phyloP scores from a whole-genome alignment of 139 green algal species.

The Parachlorella kessleri region DNA sequence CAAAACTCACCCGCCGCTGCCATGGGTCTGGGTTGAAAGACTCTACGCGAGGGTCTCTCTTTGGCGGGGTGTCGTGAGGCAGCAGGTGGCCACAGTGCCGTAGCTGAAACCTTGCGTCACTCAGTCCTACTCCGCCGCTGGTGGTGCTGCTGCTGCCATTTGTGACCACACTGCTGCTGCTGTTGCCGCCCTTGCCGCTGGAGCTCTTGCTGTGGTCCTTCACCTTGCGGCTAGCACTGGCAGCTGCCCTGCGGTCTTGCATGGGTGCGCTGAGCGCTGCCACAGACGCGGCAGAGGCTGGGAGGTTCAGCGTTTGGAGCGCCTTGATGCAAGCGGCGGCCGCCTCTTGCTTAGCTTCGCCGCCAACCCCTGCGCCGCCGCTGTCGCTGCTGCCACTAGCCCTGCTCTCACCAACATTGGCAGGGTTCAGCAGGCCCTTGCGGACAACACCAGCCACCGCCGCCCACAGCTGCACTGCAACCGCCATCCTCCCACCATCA shows the following conservation, averaged over 20 bases:
- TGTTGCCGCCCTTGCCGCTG: conserved; percentile 9
- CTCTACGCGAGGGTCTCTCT: conserved; percentile 21
- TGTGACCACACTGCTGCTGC: not conserved
- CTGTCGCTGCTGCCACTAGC: too few relatives aligned
- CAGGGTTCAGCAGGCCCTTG: not conserved
- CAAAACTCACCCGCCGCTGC: conserved; percentile 30
- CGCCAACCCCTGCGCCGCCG: too few relatives aligned
- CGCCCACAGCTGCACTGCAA: not conserved
- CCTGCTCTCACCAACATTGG: too few relatives aligned
- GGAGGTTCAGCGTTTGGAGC: not conserved
- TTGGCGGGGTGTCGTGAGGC: conserved; percentile 8
- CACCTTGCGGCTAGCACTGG: not conserved
- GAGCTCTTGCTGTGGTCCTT: too few relatives aligned
- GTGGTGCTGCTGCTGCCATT: not conserved
- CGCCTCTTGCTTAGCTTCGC: not conserved
- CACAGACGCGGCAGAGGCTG: not conserved
- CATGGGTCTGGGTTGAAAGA: conserved; percentile 40
- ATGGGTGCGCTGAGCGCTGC: not conserved
- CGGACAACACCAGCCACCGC: not conserved
- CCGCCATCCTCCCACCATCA: not conserved
- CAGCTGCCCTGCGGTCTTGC: not conserved
- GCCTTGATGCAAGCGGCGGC: not conserved
- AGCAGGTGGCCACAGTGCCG: conserved; percentile 35
- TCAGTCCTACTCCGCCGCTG: not conserved
- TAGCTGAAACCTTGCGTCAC: conserved; percentile 28